Evolutionary conservation across 2,329 filamentous ascomycete genomes (phyloP).

Genomic region (Sordariomycetes sp.): DNA sequence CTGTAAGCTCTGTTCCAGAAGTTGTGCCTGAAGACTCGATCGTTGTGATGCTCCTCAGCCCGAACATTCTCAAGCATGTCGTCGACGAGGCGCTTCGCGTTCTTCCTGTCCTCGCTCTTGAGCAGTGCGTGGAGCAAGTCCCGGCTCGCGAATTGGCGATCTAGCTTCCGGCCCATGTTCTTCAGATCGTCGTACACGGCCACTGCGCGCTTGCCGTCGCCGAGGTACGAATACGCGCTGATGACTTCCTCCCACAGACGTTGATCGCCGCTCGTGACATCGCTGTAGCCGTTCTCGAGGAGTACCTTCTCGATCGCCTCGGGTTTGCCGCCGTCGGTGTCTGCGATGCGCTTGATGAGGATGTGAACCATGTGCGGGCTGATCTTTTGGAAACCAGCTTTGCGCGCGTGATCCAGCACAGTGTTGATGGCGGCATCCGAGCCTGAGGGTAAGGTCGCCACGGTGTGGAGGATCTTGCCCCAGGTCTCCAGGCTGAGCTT

Average conservation of each 20-base stretch:
- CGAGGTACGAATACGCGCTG: slow-evolving; percentile 51
- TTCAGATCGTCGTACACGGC: slow-evolving; percentile 35
- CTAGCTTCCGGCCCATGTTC: slow-evolving; percentile 25
- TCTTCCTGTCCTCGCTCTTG: slow-evolving; percentile 10
- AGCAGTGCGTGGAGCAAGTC: slow-evolving; percentile 29
- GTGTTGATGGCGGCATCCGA: slow-evolving; percentile 43
- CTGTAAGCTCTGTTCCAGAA: slow-evolving; percentile 39
- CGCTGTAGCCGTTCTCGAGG: slow-evolving; percentile 37
- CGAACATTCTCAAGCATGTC: slow-evolving; percentile 15
- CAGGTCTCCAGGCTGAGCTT: slow-evolving; percentile 55
- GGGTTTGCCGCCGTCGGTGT: slow-evolving; percentile 45
- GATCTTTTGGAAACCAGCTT: slow-evolving; percentile 35
- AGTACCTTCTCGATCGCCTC: slow-evolving; percentile 55
- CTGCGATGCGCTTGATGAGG: slow-evolving; percentile 55
- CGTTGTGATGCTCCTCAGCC: slow-evolving; percentile 8
- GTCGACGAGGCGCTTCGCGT: slow-evolving; percentile 22
- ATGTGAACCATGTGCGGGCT: slow-evolving; percentile 66
- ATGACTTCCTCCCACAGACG: slow-evolving; percentile 65
- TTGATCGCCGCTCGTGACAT: slow-evolving; percentile 35
- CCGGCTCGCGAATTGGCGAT: slow-evolving; percentile 31
- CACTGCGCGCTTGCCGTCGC: slow-evolving; percentile 40
- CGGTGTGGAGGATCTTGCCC: slow-evolving; percentile 56
- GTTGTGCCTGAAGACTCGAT: slow-evolving; percentile 35
- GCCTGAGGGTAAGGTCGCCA: slow-evolving; percentile 22
- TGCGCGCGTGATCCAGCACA: slow-evolving; percentile 54